Base-by-base conservation (phyloP, 805 yeast genomes). In the Candida caryicola region DNA sequence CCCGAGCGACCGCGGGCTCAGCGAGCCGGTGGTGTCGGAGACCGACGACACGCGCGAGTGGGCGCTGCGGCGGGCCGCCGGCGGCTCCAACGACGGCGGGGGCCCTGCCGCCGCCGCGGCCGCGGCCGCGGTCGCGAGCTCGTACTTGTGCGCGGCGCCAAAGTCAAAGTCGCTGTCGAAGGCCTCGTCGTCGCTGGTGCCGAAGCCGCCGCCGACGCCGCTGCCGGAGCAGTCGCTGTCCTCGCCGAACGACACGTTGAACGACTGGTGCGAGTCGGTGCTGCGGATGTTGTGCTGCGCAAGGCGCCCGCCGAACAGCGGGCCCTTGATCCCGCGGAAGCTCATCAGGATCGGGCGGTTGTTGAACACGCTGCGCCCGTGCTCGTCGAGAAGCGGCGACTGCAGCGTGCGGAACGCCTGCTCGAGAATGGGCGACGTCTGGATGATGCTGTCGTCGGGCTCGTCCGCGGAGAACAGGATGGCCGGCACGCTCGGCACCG, bases 291-390 rank as follows among this genome's bases (percentile, higher is more conserved):
- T 47, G 19, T 57, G 60, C 10, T 55, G 51, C 3, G 54, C 45
- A 8, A 60, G 43, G 23, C 53, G 52, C n/a, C 64, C 58, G 15
- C 72, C 72, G 45, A 79, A 74, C 2, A 77, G 64, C 1, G 87
- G 82, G 0, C 80, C 85, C 37, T 64, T 71, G 38, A 82, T 55
- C 0, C 89, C 89, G 44, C 73, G 73, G 59, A 79, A 80, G 2
- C 86, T 80, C 72, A 72, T 64, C 5, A 73, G 71, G 8, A 71
- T 59, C 15, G 77, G 74, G 25, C 74, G 47, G 23, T 51, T 57
- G 21, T 44, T 48, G 29, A 37, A 41, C n/a, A 31, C 27, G 17
- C 29, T 31, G 13, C 26, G 40, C 2, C 51, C 54, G 18, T 33
- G 26, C 15, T 33, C 31, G 18, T 33, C 27, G 10, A 33, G 13